Conservation (phyloP, 805 yeast species). For the Yarrowia sp. region DNA sequence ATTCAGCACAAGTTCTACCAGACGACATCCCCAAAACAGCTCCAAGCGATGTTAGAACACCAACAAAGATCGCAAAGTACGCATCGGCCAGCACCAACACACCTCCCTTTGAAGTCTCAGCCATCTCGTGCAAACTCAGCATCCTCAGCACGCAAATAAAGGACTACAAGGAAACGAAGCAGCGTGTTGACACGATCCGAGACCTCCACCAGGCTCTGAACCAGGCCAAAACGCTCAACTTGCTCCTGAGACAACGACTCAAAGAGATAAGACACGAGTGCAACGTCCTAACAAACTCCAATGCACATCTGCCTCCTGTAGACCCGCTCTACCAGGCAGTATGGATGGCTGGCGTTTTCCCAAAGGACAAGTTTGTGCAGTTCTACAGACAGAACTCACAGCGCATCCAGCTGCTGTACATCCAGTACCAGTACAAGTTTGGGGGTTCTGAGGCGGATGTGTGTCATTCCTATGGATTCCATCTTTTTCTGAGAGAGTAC, state of each 20-base stretch:
- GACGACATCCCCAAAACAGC: too few relatives aligned
- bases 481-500: neutral
- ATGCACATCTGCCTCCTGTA: neutral
- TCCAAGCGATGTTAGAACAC: too few relatives aligned
- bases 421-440: neutral
- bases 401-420: neutral
- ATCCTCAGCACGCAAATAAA: neutral
- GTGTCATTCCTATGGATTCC: neutral
- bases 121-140: neutral
- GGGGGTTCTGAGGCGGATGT: neutral
- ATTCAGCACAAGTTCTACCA: too few relatives aligned
- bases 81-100: neutral
- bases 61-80: neutral
- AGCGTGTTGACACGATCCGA: neutral
- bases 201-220: neutral
- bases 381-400: neutral
- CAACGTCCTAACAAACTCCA: neutral
- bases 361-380: neutral
- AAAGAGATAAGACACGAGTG: slow-evolving; percentile 5
- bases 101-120: neutral
- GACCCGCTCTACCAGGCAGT: slow-evolving; percentile 9
- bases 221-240: slow-evolving; percentile 1
- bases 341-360: slow-evolving; percentile 1
- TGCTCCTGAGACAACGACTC: slow-evolving; percentile 1
- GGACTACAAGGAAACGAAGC: neutral